Percentiles rank a stretch among this genome's conserved stretches.
Evolutionary conservation across 139 green algal species (phyloP).

Genomic region (Zygnema circumcarinatum): DNA sequence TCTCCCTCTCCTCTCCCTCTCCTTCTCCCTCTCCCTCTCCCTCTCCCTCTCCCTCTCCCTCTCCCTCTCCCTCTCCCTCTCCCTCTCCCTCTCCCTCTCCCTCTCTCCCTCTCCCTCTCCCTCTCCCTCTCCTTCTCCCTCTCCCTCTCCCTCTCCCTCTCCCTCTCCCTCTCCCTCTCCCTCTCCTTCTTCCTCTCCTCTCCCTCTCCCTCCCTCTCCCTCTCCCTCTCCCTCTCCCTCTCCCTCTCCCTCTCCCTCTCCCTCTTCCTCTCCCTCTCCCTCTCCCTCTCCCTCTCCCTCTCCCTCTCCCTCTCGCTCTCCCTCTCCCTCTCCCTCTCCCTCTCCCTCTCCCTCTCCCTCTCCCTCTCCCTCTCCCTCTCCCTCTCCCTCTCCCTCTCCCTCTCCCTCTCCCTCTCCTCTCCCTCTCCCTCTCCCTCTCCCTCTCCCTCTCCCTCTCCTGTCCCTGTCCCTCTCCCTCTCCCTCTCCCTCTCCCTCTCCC

Average conservation of each 20-base stretch:
- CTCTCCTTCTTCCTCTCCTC: neutral
- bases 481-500: neutral
- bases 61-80: slow-evolving; percentile 1
- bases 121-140: slow-evolving; percentile 2
- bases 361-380: slow-evolving; percentile 4
- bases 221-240: neutral
- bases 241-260: slow-evolving; percentile 11
- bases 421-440: neutral
- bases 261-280: slow-evolving; percentile 20
- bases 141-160: neutral
- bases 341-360: slow-evolving; percentile 11
- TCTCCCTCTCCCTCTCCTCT: slow-evolving; percentile 10
- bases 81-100: slow-evolving; percentile 19
- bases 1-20: too few species aligned
- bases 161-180: neutral
- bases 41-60: too few species aligned
- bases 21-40: too few species aligned
- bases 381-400: slow-evolving; percentile 3
- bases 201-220: slow-evolving; percentile 30
- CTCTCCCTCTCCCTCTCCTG: too few species aligned
- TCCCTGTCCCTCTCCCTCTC: neutral
- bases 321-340: neutral
- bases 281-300: slow-evolving; percentile 3
- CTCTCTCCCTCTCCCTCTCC: neutral
- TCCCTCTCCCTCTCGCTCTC: slow-evolving; percentile 7